Percentiles rank a stretch among this genome's conserved stretches.
phyloP scores from a whole-genome alignment of 1,284 basidiomycete species.

The Cutaneotrichosporon sp. region DNA sequence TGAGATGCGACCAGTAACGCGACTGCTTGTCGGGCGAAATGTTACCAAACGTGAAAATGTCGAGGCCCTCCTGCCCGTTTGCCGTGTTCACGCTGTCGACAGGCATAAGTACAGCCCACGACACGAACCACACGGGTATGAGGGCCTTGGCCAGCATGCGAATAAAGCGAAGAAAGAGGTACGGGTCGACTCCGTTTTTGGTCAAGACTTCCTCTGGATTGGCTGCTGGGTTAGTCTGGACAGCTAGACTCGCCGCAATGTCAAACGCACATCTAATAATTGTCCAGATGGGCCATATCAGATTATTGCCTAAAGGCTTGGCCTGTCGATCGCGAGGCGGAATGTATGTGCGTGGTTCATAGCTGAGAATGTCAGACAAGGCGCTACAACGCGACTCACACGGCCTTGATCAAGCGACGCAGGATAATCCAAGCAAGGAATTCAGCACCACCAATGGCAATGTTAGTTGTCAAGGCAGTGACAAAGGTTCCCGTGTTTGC shows the following conservation, averaged over 20 bases:
- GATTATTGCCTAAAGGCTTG: slow-evolving; percentile 25
- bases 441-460: slow-evolving; percentile 56
- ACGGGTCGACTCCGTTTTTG: slow-evolving; percentile 58
- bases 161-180: slow-evolving; percentile 64
- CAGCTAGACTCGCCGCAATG: not conserved
- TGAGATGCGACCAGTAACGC: slow-evolving; percentile 50
- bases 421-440: slow-evolving; percentile 62
- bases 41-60: slow-evolving; percentile 55
- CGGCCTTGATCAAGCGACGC: slow-evolving; percentile 41
- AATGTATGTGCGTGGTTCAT: slow-evolving; percentile 70
- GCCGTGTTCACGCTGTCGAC: slow-evolving; percentile 55
- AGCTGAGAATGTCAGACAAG: slow-evolving; percentile 37
- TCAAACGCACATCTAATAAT: slow-evolving; percentile 27
- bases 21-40: slow-evolving; percentile 35
- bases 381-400: slow-evolving; percentile 29
- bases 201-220: slow-evolving; percentile 51
- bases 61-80: slow-evolving; percentile 50
- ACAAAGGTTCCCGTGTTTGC: slow-evolving; percentile 58
- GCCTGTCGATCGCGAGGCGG: slow-evolving; percentile 43
- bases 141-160: slow-evolving; percentile 63
- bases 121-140: slow-evolving; percentile 58
- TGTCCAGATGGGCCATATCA: slow-evolving; percentile 34
- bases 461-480: slow-evolving; percentile 59
- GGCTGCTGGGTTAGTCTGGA: slow-evolving; percentile 16
- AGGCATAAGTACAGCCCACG: slow-evolving; percentile 59